Base-by-base conservation (phyloP, 2,329 filamentous ascomycete species). In the Zasmidium cellare region DNA sequence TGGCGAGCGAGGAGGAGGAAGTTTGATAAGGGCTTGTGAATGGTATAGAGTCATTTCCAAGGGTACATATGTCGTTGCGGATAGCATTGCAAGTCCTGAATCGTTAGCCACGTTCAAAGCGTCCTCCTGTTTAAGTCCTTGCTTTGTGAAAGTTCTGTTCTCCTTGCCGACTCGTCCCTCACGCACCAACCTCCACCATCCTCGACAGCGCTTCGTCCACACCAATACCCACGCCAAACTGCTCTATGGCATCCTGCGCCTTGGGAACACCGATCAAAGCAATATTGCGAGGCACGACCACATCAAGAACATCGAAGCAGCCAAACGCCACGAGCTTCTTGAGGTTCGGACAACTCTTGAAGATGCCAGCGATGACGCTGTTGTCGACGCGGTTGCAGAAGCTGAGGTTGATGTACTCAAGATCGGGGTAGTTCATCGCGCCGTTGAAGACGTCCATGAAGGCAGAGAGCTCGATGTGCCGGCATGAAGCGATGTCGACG, bases 401-500 rank as follows among this genome's bases (percentile, higher is more conserved):
- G 69, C 75, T 80, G 23, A 85, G 76, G 3, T 85, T 91, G 46
- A 96, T 77, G 57, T 88, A 83, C 59, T 79, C 77, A 31, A 97
- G 79, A 11, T 85, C 79, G 0, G 88, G 85, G 65, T 96, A 97
- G 46, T 81, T 83, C 22, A 80, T 80, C 9, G 76, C 74, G 5
- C 78, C 76, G 53, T 81, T 78, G 68, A 97, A 97, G 0, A 89
- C 87, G 9, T 87, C 82, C 61, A 90, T 85, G 58, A 96, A 92
- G 0, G 90, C 86, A 16, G 83, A 76, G 31, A 82, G 80, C 1
- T 85, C 82, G 62, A 97, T 92, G 71, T 96, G 89, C 2, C 93
- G 87, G 70, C 91, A 96, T 0, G 88, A 90, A 14, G 90, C 84
- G n/a, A 97, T 79, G 69, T 96, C 90, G 31, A 97, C 78, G 44